phyloP scores from a whole-genome alignment of 768 basidiomycete species.

The Kwoniella sp. region DNA sequence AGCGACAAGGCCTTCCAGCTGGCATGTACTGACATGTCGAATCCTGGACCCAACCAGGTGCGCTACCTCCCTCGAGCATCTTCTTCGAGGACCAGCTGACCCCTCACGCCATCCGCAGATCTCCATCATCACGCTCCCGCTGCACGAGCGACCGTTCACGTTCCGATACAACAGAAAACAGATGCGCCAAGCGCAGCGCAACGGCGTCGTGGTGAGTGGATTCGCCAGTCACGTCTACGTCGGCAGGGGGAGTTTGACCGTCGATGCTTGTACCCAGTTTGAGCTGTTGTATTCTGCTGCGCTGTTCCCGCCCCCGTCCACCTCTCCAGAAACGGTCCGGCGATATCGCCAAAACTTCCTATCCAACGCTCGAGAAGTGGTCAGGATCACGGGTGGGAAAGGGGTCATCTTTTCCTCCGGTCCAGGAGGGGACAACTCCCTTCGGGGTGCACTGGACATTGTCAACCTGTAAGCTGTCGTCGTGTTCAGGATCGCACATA shows the following conservation, averaged over 20 bases:
- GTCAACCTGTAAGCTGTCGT: slow-evolving; percentile 39
- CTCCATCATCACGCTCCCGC: slow-evolving; percentile 46
- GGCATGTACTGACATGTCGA: slow-evolving; percentile 43
- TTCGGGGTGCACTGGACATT: slow-evolving; percentile 44
- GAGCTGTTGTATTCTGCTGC: slow-evolving; percentile 45
- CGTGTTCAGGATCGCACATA: too few relatives aligned
- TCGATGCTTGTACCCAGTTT: slow-evolving; percentile 26
- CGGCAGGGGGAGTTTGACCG: not conserved
- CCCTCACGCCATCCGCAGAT: slow-evolving; percentile 12
- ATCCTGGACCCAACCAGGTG: slow-evolving; percentile 46
- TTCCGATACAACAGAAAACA: slow-evolving; percentile 43
- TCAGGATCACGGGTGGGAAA: slow-evolving; percentile 45
- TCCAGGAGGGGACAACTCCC: slow-evolving; percentile 24
- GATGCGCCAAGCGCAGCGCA: slow-evolving; percentile 39
- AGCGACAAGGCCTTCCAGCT: slow-evolving; percentile 43
- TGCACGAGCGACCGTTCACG: slow-evolving; percentile 40
- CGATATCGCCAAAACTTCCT: slow-evolving; percentile 47
- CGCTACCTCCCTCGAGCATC: too few relatives aligned
- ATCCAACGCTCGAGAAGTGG: slow-evolving; percentile 45
- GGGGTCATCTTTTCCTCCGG: slow-evolving; percentile 46
- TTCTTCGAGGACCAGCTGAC: slow-evolving; percentile 1
- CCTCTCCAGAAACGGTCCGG: slow-evolving; percentile 18
- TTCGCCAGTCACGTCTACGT: not conserved
- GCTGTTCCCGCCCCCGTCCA: slow-evolving; percentile 29
- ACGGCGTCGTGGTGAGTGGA: slow-evolving; percentile 38